A percentile compares a stretch with the other conserved stretches of the same genome.
Conservation (phyloP, 148 eudicot genomes). For the Rhododendron simsii region DNA sequence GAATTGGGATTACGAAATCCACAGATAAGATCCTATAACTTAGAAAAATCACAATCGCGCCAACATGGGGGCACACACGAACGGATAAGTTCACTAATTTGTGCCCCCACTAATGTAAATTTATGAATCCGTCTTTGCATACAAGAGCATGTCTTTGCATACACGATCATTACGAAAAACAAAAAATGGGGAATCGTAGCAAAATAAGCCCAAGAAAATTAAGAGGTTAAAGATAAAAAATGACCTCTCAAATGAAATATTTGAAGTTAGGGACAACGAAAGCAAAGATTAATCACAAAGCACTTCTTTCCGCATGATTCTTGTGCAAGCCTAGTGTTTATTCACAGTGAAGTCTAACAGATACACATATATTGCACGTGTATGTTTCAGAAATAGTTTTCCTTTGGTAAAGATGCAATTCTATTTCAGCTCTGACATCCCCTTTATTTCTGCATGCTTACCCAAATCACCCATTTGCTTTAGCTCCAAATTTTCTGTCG, state of each 20-base stretch:
- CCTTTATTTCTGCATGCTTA: background rate
- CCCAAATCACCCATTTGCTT: constrained; percentile 4
- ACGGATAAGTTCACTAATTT: too few species aligned
- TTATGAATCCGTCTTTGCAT: too few species aligned
- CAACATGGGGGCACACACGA: too few species aligned
- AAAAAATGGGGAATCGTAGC: background rate
- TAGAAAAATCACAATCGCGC: too few species aligned
- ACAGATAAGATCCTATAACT: too few species aligned
- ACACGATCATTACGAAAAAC: too few species aligned
- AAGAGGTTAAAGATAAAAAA: background rate
- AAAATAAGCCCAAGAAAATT: background rate
- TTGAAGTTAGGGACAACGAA: background rate
- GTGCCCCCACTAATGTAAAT: too few species aligned
- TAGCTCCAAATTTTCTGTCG: background rate
- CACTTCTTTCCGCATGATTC: background rate
- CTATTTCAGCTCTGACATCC: constrained; percentile 1
- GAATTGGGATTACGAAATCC: too few species aligned
- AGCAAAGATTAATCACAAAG: background rate
- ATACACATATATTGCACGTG: background rate
- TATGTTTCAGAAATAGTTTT: background rate
- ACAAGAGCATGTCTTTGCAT: too few species aligned
- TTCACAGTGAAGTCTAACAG: background rate
- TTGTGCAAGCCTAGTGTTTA: background rate
- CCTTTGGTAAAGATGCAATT: background rate
- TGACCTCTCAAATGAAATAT: background rate